Conservation (phyloP, 805 yeast genomes). For the Metschnikowia anglica region DNA sequence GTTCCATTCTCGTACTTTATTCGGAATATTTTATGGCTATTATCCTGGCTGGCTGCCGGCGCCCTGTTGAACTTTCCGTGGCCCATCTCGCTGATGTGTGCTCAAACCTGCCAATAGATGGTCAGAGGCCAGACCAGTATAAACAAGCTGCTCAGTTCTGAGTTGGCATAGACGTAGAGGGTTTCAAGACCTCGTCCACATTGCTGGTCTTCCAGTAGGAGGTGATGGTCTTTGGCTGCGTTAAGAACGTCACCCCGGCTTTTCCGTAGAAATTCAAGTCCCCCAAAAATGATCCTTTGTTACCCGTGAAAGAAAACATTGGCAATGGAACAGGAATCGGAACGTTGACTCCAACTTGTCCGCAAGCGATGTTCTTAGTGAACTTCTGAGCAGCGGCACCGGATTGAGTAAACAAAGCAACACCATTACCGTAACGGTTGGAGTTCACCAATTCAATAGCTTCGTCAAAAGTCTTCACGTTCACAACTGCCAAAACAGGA, state of each 20-base stretch:
- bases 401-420: constrained; percentile 64
- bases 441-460: constrained; percentile 63
- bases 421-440: constrained; percentile 66
- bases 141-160: constrained; percentile 38
- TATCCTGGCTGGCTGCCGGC: no score
- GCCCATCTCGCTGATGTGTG: no score
- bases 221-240: constrained; percentile 75
- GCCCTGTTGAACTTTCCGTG: no score
- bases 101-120: no score
- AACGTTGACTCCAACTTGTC: constrained; percentile 76
- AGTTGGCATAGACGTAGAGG: constrained; percentile 68
- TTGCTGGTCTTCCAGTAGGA: constrained; percentile 60
- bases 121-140: no score
- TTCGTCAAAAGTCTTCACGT: constrained; percentile 64
- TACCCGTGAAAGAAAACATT: constrained; percentile 78
- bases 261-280: constrained; percentile 79
- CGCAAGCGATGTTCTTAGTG: constrained; percentile 65
- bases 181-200: constrained; percentile 46
- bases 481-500: constrained; percentile 66
- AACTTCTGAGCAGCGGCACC: constrained; percentile 72
- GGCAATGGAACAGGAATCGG: constrained; percentile 83
- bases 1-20: no score
- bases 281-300: constrained; percentile 72
- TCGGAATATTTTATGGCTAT: no score
- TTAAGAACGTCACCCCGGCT: constrained; percentile 69